Evolutionary conservation across 2,329 filamentous ascomycete genomes (phyloP), one percentile per base, ranked within the genome.

Genomic region (Colletotrichum lupini): DNA sequence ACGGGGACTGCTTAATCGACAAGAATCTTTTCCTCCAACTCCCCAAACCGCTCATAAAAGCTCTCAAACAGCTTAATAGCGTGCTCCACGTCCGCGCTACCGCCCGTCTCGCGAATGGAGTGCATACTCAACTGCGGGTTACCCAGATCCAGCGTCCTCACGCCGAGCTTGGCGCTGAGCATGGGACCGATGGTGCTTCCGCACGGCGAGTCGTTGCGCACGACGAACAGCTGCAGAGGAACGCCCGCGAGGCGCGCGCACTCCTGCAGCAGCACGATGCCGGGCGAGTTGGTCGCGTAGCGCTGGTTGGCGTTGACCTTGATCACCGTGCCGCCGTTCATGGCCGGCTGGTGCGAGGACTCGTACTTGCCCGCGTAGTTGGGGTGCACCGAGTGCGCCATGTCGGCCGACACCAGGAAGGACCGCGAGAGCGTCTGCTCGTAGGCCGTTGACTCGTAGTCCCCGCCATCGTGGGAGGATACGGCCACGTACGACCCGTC

Each of bases 111-210:
- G 67, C 97, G 92, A 79, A 98, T 98, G 80, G 94, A 97, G 85
- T 98, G 96, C 97, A 98, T 98, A 81, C 93, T 95, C 76, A 98
- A 87, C 86, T 98, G 96, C 32, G 96, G 93, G 84, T 98, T 98
- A 11, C 96, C 96, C 69, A 98, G 84, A 84, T 99, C 97, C 57
- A 99, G 87, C 1, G 97, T 98, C 75, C 97, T 89, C 67, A 95
- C 92, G 69, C 97, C 97, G 78, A 98, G 86, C 72, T 92, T 92
- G 28, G 96, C 95, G 67, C 93, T 94, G 58, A 98, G 87, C 92
- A 98, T 98, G n/a, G 97, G 97, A 0, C 97, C 97, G 79, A 99
- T 99, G 46, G 97, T 99, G 85, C 94, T 96, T 68, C 97, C 97
- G 82, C 97, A 99, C 65, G 93, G 91, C 4, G 93, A 97, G 82